Evolutionary conservation across 2,329 filamentous ascomycete genomes (phyloP), one percentile per base, ranked within the genome.

Genomic region (Colletotrichum sp.): DNA sequence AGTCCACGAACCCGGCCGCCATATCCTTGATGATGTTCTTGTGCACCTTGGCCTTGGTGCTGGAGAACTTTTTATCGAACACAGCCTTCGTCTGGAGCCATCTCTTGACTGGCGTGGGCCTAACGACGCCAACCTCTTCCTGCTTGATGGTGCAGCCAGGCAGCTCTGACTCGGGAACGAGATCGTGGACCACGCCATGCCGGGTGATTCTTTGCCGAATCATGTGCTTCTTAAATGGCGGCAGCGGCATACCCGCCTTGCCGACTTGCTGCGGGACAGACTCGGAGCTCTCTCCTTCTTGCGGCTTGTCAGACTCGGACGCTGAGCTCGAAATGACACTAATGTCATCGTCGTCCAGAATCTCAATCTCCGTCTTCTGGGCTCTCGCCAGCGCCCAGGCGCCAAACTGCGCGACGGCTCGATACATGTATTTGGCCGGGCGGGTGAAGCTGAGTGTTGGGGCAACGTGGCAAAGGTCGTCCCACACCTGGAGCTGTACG

Each of bases 381-480:
- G 96, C 95, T 78, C 93, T 90, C 1, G 96, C 95, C 26, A 98
- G 89, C 0, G 94, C 94, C 96, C 96, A 99, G 0, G 96, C 95
- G 3, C 96, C 94, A 81, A 99, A 99, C 79, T 98, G 96, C 0
- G 97, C 95, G 69, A 98, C 92, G 2, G 95, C 95, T 64, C 96
- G 92, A 83, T 95, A 99, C 96, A 99, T 98, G 85, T 94, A 95
- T 83, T 99, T 99, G 62, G 96, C 97, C 1, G 97, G 97, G n/a
- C 93, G 91, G 0, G 96, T 99, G 83, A 98, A 99, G 80, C 95
- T 98, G n/a, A 99, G 89, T 0, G 96, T 98, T 1, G 96, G 95
- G 1, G 94, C 93, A 7, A 98, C 96, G 82, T 99, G 96, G 81
- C 97, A 99, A 4, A 99, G 87, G 80, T 98, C 95, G 74, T 99